Evolutionary conservation across 331 rosid species (phyloP), one percentile per base, ranked within the genome.

Genomic region (Malus hybrid): DNA sequence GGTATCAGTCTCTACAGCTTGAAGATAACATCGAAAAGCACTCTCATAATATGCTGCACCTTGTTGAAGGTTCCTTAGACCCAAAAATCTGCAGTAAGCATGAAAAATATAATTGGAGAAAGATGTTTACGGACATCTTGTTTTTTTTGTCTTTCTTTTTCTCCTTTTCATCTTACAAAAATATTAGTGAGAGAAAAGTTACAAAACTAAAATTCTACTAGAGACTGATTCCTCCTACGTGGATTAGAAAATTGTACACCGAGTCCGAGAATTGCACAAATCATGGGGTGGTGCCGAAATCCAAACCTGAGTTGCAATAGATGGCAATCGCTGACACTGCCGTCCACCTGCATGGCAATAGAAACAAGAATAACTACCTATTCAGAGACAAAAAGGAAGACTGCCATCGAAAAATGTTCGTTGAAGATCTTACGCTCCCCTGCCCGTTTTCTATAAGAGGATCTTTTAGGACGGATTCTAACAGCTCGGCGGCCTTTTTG

Each of bases 1-100:
- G 42, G 89, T 81, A 86, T 94, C 99, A 56, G 92, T 92, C 86
- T 92, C 97, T 76, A 90, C 99, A 11, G 99, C 99, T 89, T 94
- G 99, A 83, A 94, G 99, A 84, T 94, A 94, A 80, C 99, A 91
- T 68, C 54, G 91, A 33, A 92, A 69, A 63, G 97, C 97, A 82
- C 84, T 89, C 88, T 92, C 93, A 77, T 92, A 87, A 81, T 86
- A 85, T 48, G 75, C 84, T 68, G 97, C 89, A 56, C 97, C 97
- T 89, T 86, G 97, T 80, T 88, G 96, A 79, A 94, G 96, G 86
- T 94, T 94, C 86, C 92, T 94, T 88, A 90, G 83, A 44, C 90
- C 95, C 88, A 94, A 89, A 81, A 94, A 94, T 84, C 99, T 92
- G 96, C 77, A 85, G 72, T 72, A 65, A 74, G 69, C 46, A 72